These are phyloP conservation scores for Erucastrum elatum DNA, from an alignment of 345 rosid species.

Conservation along the genomic window DNA sequence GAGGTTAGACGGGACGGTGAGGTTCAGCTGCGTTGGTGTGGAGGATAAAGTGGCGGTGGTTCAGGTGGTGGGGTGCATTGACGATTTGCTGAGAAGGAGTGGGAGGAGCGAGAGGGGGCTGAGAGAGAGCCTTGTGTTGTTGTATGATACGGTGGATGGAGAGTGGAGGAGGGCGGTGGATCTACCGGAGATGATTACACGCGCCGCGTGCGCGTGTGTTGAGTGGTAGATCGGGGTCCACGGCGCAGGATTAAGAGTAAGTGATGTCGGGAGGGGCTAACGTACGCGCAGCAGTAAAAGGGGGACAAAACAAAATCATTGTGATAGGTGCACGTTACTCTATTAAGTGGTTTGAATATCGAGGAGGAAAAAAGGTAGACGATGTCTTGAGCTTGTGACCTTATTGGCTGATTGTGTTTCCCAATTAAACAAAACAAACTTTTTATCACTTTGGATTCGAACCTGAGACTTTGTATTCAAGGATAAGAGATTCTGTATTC, in stretches of 20 bases:
- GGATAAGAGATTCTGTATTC: not conserved
- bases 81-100: slow-evolving; percentile 74
- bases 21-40: slow-evolving; percentile 72
- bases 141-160: slow-evolving; percentile 53
- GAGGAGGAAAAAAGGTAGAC: slow-evolving; percentile 14
- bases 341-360: not conserved
- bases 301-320: slow-evolving; percentile 20
- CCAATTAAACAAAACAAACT: slow-evolving; percentile 10
- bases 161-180: slow-evolving; percentile 83
- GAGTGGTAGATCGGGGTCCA: slow-evolving; percentile 45
- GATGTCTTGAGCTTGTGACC: slow-evolving; percentile 21
- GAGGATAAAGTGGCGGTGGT: slow-evolving; percentile 72
- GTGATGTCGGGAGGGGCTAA: slow-evolving; percentile 11
- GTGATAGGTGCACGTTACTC: slow-evolving; percentile 28
- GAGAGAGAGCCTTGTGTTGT: slow-evolving; percentile 62
- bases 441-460: slow-evolving; percentile 5
- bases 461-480: not conserved
- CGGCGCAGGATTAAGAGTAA: slow-evolving; percentile 29
- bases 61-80: slow-evolving; percentile 77
- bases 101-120: slow-evolving; percentile 64
- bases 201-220: slow-evolving; percentile 77
- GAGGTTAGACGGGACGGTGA: slow-evolving; percentile 66
- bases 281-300: slow-evolving; percentile 23
- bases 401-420: slow-evolving; percentile 29
- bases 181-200: slow-evolving; percentile 69